Percentiles rank a stretch among this genome's conserved stretches.
Evolutionary conservation across 1,284 basidiomycete genomes (phyloP).

Genomic region (Volvariella surrecta): DNA sequence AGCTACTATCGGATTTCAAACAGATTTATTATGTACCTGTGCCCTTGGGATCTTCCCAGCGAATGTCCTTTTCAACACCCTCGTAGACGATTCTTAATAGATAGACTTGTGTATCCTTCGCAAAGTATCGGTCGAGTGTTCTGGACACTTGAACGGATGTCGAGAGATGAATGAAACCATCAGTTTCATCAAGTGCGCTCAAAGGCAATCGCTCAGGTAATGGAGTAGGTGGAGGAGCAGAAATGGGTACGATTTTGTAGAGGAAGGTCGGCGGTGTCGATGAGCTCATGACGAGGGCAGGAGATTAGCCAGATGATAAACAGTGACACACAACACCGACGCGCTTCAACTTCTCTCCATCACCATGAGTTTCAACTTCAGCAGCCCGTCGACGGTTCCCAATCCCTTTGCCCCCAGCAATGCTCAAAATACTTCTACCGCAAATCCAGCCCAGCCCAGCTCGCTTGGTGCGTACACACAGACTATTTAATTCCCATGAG

Average conservation of each 20-base stretch:
- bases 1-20: no score
- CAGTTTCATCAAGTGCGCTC: constrained; percentile 3
- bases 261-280: constrained; percentile 2
- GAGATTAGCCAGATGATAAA: not conserved
- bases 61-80: constrained; percentile 22
- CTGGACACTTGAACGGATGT: constrained; percentile 40
- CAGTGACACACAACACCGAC: constrained; percentile 9
- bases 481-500: no score
- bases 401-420: constrained; percentile 9
- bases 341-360: constrained; percentile 6
- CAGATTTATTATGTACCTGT: not conserved
- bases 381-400: constrained; percentile 8
- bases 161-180: constrained; percentile 54
- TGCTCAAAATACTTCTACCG: constrained; percentile 1
- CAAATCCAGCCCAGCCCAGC: not conserved
- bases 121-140: constrained; percentile 48
- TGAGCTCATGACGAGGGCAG: not conserved
- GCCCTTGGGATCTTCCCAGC: constrained; percentile 5
- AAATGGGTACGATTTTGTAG: constrained; percentile 6
- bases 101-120: constrained; percentile 28
- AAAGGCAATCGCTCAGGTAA: constrained; percentile 3
- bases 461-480: not conserved
- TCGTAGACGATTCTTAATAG: constrained; percentile 34
- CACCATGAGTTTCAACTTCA: constrained; percentile 14
- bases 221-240: constrained; percentile 1